Evolutionary conservation across 108 stramenopile species (phyloP).

Genomic region (Pseudonitzschia pungens): DNA sequence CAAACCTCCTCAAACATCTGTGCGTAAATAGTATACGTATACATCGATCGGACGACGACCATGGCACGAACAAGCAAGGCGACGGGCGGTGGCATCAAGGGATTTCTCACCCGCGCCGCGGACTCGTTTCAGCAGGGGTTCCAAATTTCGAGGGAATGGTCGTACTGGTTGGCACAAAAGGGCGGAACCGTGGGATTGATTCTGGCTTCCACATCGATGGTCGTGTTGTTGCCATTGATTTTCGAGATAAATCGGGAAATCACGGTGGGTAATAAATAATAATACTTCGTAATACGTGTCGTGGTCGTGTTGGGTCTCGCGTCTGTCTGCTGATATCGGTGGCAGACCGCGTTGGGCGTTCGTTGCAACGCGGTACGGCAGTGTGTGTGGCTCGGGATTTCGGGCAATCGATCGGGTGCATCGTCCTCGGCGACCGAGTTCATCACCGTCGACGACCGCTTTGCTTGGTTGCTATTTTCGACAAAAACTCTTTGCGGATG

Average conservation of each 20-base stretch:
- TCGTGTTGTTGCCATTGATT: slow-evolving; percentile 81
- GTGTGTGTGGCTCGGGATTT: background rate
- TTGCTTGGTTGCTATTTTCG: too few species aligned
- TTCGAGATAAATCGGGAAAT: slow-evolving; percentile 89
- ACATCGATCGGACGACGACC: background rate
- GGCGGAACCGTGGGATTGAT: slow-evolving; percentile 66
- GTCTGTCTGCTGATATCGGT: too few species aligned
- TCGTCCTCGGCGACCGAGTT: too few species aligned
- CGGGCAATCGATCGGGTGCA: too few species aligned
- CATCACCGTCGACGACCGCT: too few species aligned
- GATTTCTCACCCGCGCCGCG: slow-evolving; percentile 72
- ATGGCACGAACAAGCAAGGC: background rate
- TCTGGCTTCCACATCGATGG: slow-evolving; percentile 79
- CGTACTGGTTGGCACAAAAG: slow-evolving; percentile 57
- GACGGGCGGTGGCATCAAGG: slow-evolving; percentile 73
- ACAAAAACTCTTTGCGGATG: too few species aligned
- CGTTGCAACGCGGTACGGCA: background rate
- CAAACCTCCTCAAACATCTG: background rate
- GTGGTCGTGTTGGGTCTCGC: too few species aligned
- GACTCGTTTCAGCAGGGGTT: slow-evolving; percentile 66
- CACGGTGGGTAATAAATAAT: slow-evolving; percentile 43
- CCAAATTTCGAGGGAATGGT: slow-evolving; percentile 51
- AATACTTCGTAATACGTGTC: too few species aligned
- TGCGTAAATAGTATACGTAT: background rate
- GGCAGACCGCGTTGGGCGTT: too few species aligned